Conservation (phyloP, 2,329 filamentous ascomycete species). For the Calonectria crousiana region DNA sequence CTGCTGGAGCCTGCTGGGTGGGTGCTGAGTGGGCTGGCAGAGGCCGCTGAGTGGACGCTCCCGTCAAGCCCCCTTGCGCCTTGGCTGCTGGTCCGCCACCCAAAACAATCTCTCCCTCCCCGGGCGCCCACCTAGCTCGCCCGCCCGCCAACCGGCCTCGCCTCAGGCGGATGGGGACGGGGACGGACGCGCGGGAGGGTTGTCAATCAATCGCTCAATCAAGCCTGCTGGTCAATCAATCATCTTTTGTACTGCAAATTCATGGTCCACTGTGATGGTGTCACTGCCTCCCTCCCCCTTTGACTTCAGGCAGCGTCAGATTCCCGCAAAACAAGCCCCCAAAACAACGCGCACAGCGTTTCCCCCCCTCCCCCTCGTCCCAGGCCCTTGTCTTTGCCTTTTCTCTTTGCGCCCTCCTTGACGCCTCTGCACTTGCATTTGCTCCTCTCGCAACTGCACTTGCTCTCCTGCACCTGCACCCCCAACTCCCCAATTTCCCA, state of each 20-base stretch:
- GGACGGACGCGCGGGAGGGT: slow-evolving; percentile 27
- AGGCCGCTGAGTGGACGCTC: slow-evolving; percentile 23
- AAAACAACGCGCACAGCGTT: slow-evolving; percentile 31
- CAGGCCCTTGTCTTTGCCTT: slow-evolving; percentile 3
- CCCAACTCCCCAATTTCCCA: slow-evolving; percentile 40
- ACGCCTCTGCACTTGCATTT: slow-evolving; percentile 26
- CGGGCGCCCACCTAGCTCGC: slow-evolving; percentile 21
- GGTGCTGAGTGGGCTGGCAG: slow-evolving; percentile 14
- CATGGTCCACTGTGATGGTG: slow-evolving; percentile 30
- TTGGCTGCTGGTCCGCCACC: slow-evolving; percentile 25
- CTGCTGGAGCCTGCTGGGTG: slow-evolving; percentile 11
- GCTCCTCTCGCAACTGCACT: slow-evolving; percentile 38
- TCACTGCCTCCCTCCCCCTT: slow-evolving; percentile 39
- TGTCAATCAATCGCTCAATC: slow-evolving; percentile 41
- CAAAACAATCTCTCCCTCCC: slow-evolving; percentile 22
- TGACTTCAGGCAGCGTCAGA: slow-evolving; percentile 44
- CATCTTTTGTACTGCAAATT: slow-evolving; percentile 32
- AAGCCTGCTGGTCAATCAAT: slow-evolving; percentile 35
- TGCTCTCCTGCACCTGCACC: slow-evolving; percentile 17
- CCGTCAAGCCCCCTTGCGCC: slow-evolving; percentile 22
- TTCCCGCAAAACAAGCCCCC: slow-evolving; percentile 44
- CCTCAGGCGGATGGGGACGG: slow-evolving; percentile 38
- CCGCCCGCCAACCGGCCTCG: slow-evolving; percentile 32
- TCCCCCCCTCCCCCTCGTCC: slow-evolving; percentile 28
- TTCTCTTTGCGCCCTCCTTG: neutral